phyloP scores from a whole-genome alignment of 257 asterid species.

The Solanum paucissectum region DNA sequence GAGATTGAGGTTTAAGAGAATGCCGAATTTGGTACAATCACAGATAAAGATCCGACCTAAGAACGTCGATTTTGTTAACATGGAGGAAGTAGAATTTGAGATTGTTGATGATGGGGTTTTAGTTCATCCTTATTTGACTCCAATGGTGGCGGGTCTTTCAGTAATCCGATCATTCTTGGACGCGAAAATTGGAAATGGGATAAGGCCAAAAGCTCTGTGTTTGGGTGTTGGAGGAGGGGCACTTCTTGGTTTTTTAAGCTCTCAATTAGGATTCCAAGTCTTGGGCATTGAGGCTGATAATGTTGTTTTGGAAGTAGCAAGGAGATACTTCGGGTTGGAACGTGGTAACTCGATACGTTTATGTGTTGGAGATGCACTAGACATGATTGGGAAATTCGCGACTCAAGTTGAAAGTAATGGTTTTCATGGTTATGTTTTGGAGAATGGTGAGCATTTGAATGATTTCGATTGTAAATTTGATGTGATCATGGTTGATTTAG shows the following conservation, averaged over 20 bases:
- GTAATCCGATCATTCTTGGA: slow-evolving; percentile 36
- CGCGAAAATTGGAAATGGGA: slow-evolving; percentile 10
- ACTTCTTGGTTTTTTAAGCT: slow-evolving; percentile 48
- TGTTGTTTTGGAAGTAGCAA: slow-evolving; percentile 43
- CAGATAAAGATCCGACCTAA: slow-evolving; percentile 46
- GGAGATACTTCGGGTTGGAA: slow-evolving; percentile 47
- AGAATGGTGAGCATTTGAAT: neutral
- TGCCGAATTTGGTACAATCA: slow-evolving; percentile 76
- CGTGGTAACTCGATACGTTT: slow-evolving; percentile 26
- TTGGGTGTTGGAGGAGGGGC: slow-evolving; percentile 96
- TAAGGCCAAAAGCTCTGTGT: slow-evolving; percentile 58
- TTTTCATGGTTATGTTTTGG: neutral
- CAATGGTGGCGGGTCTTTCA: slow-evolving; percentile 74
- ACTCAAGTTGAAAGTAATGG: neutral
- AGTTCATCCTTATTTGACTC: slow-evolving; percentile 71
- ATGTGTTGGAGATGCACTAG: slow-evolving; percentile 49
- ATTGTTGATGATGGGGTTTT: slow-evolving; percentile 33
- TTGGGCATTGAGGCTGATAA: slow-evolving; percentile 71
- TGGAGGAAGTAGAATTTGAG: slow-evolving; percentile 32
- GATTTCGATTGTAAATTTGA: slow-evolving; percentile 27
- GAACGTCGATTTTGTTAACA: slow-evolving; percentile 2
- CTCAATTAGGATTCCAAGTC: slow-evolving; percentile 44
- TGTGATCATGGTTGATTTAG: slow-evolving; percentile 84
- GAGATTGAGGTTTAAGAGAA: slow-evolving; percentile 84
- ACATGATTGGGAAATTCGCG: slow-evolving; percentile 28